Evolutionary conservation across 140 eudicot genomes (phyloP), one percentile per base, ranked within the genome.

Genomic region (Stevia rebaudiana): DNA sequence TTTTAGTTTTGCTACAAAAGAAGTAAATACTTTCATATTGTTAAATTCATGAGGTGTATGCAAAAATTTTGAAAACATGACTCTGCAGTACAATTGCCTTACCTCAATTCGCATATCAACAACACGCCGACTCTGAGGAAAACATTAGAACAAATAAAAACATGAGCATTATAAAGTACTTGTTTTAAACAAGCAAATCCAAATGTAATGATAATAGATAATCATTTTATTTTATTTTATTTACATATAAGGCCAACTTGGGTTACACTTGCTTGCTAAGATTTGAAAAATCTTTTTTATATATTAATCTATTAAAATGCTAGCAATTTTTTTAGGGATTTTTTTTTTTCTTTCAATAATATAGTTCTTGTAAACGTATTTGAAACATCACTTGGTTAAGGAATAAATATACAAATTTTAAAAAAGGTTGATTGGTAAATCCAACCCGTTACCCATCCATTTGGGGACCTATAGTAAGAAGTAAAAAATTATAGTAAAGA

Each of bases 101-200:
- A 88, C 94, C 90, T 85, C 94, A 15, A 77, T 42, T 56, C 96
- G 84, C 60, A 67, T 79, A 65, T 88, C 94, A 40, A 78, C 65
- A 43, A 41, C 79, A 19, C 56, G 79, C 37, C 65, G 89, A 31
- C 64, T 80, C 95, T 88, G 95, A 40, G 57, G 51, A 59, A 67
- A 61, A 31, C 22, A 55, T 6, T 35, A 17, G 47, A 50, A 67
- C 69, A 73, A 28, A 21, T 47, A 48, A 11, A 52, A 60, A 50
- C 49, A 67, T 59, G 31, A 74, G 79, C 57, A 9, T 31, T 56
- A 16, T 9, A 24, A 58, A 30, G 30, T 53, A 53, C 60, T 47
- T 4, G 16, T 46, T 57, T 17, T 31, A 21, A 31, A 22, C 28
- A 30, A 31, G 31, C 50, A 72, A 50, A 33, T 54, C 47, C 21